Evolutionary conservation across 176 grass and related monocot species (phyloP), one percentile per base, ranked within the genome.

Genomic region (Oryza glaberrima): DNA sequence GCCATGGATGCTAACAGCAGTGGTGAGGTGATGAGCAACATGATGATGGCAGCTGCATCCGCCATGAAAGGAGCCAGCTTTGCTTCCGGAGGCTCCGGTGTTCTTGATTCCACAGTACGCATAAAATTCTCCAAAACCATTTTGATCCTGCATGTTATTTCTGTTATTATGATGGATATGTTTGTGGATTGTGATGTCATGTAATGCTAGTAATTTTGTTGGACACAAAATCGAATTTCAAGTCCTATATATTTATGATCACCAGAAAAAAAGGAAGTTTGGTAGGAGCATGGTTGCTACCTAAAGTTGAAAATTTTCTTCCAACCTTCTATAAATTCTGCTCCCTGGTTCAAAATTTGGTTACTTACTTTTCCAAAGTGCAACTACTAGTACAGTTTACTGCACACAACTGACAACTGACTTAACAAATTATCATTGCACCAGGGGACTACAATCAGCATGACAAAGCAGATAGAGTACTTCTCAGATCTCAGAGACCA

Each of bases 21-120:
- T 10, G 12, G 19, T 7, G 83, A 75, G 20, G 14, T 7, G 38
- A 3, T 2, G 60, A 78, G 11, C 44, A 88, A 73, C 77, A 63
- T 0, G 20, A 76, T 16, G 3, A 65, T 65, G 32, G 77, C 73
- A 52, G 81, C 84, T 88, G 51, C 41, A 51, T 40, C 77, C 2
- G 70, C 28, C 72, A 28, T 90, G 5, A 84, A 51, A 83, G 94
- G 94, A 70, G 87, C 79, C 16, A 97, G 82, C 86, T 97, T 94
- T 81, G 91, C 91, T 30, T 92, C 94, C 30, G 94, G 76, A 88
- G 89, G 89, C 65, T 92, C 94, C 5, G 89, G 94, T 75, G 68
- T 97, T 92, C 94, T 94, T 38, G 92, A 97, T 72, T 82, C 94
- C 26, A 97, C 91, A 0, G 91, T 97, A 75, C 25, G 84, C 74